phyloP scores from a whole-genome alignment of 2,329 filamentous ascomycete species.

The Cercospora canescens region DNA sequence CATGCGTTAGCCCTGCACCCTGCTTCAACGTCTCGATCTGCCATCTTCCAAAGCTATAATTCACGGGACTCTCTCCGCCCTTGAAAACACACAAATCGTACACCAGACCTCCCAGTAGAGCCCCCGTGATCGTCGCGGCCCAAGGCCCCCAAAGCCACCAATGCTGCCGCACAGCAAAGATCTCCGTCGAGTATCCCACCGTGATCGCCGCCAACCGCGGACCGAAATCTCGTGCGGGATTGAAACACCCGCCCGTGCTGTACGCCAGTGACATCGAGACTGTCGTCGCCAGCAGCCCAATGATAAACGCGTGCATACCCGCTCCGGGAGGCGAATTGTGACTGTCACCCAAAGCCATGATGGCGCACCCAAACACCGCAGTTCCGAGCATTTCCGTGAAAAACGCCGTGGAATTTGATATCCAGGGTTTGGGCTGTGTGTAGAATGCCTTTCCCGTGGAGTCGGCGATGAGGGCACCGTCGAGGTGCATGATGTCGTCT shows the following conservation, averaged over 20 bases:
- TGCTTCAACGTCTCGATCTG: slow-evolving; percentile 25
- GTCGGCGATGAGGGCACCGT: slow-evolving; percentile 40
- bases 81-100: slow-evolving; percentile 56
- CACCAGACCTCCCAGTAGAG: slow-evolving; percentile 46
- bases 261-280: slow-evolving; percentile 46
- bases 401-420: slow-evolving; percentile 43
- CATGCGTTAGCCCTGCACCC: slow-evolving; percentile 22
- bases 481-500: slow-evolving; percentile 36
- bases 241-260: slow-evolving; percentile 52
- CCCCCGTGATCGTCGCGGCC: slow-evolving; percentile 43
- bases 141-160: slow-evolving; percentile 53
- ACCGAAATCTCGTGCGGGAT: slow-evolving; percentile 54
- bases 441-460: slow-evolving; percentile 31
- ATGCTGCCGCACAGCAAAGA: slow-evolving; percentile 36
- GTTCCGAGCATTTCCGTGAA: slow-evolving; percentile 43
- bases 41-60: slow-evolving; percentile 43
- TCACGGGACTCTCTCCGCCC: slow-evolving; percentile 52
- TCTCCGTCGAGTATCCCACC: slow-evolving; percentile 44
- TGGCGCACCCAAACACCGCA: slow-evolving; percentile 41
- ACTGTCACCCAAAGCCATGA: slow-evolving; percentile 41
- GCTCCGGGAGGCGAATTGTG: slow-evolving; percentile 41
- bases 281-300: slow-evolving; percentile 45
- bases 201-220: slow-evolving; percentile 49
- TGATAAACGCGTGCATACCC: slow-evolving; percentile 54
- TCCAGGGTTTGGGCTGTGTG: slow-evolving; percentile 31